phyloP scores from a whole-genome alignment of 768 basidiomycete species.

The Trametes maxima region DNA sequence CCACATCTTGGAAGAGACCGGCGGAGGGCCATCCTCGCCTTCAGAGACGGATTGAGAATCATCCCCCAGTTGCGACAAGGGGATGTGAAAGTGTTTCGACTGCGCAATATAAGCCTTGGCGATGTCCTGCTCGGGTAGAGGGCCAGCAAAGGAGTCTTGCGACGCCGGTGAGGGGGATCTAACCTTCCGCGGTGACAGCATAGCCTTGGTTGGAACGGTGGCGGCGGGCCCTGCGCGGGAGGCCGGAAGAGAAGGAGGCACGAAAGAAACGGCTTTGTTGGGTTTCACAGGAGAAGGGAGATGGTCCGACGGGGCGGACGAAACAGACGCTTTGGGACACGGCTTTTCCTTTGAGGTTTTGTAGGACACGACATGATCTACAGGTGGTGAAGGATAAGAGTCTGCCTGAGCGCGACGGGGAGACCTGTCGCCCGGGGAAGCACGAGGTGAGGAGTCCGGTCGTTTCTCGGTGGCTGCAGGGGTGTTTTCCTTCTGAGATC shows the following conservation, averaged over 20 bases:
- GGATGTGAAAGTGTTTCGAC: constrained; percentile 52
- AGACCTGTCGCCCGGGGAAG: not conserved
- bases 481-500: constrained; percentile 60
- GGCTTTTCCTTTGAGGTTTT: not conserved
- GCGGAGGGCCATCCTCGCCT: constrained; percentile 19
- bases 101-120: constrained; percentile 48
- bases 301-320: not conserved
- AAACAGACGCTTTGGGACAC: not conserved
- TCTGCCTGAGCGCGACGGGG: not conserved
- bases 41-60: constrained; percentile 19
- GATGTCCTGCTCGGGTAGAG: constrained; percentile 46
- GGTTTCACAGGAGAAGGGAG: not conserved
- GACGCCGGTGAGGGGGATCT: constrained; percentile 47
- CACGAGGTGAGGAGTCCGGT: constrained; percentile 16
- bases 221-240: constrained; percentile 19
- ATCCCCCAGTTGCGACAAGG: constrained; percentile 56
- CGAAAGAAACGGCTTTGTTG: constrained; percentile 38
- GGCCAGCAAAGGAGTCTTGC: constrained; percentile 66
- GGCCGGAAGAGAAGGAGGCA: constrained; percentile 27
- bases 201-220: constrained; percentile 28
- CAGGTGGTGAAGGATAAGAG: constrained; percentile 5
- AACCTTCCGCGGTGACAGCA: constrained; percentile 26
- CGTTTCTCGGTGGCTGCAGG: constrained; percentile 21
- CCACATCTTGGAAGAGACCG: constrained; percentile 1
- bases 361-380: not conserved